A percentile compares a stretch with the other conserved stretches of the same genome.
These are phyloP conservation scores for Ilyonectria destructans DNA, from an alignment of 2,329 filamentous ascomycete species.

Conservation along the genomic window DNA sequence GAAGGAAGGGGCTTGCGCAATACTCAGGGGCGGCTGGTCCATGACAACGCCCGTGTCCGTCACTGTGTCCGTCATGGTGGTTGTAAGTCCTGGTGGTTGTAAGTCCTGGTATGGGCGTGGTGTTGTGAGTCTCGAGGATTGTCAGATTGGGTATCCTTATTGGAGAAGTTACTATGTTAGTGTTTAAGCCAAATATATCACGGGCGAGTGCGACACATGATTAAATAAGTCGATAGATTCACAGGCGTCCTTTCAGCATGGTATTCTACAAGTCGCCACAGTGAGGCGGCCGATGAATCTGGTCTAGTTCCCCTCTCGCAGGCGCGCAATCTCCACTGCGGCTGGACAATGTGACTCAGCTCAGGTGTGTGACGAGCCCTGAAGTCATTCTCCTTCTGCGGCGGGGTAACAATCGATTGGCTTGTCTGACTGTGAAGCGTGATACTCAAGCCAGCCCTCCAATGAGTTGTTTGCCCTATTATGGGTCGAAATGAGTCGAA, in stretches of 20 bases:
- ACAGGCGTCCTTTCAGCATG: neutral
- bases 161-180: neutral
- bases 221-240: constrained; percentile 2
- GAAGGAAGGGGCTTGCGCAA: constrained; percentile 33
- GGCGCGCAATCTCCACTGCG: neutral
- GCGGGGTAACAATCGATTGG: too few species aligned
- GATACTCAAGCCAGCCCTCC: too few species aligned
- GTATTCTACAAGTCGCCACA: neutral
- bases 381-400: neutral
- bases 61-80: neutral
- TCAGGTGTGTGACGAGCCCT: neutral
- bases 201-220: neutral
- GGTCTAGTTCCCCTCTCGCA: too few species aligned
- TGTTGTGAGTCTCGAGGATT: neutral
- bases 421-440: neutral
- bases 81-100: neutral
- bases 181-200: neutral
- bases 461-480: neutral
- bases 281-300: too few species aligned
- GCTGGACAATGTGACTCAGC: neutral
- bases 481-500: neutral
- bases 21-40: neutral
- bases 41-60: neutral
- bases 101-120: neutral
- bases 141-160: constrained; percentile 4